Percentiles rank a stretch among this genome's conserved stretches.
These are phyloP conservation scores for Aspergillus luchuensis DNA, from an alignment of 2,329 filamentous ascomycete genomes.

Conservation along the genomic window DNA sequence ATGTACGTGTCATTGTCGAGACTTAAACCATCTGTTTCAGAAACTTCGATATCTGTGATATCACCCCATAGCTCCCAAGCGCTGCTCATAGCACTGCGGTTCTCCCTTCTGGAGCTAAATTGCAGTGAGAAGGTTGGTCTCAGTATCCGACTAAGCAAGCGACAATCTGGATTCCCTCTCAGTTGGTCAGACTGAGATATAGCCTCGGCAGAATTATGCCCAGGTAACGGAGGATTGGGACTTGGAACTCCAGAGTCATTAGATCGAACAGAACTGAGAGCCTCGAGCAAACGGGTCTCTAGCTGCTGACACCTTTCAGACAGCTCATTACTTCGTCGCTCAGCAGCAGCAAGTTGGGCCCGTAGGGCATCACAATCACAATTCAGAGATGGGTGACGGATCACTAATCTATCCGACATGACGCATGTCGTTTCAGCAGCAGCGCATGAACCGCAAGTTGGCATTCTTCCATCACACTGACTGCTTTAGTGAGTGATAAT, in stretches of 20 bases:
- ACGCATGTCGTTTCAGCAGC: slow-evolving; percentile 2
- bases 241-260: neutral
- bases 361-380: slow-evolving; percentile 8
- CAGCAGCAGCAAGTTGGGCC: neutral
- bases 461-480: slow-evolving; percentile 9
- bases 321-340: slow-evolving; percentile 2
- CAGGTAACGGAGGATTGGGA: neutral
- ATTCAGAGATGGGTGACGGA: neutral
- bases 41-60: neutral
- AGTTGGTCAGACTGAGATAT: neutral
- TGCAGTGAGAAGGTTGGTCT: slow-evolving; percentile 5
- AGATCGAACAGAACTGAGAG: neutral
- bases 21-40: neutral
- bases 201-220: neutral
- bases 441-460: slow-evolving; percentile 7
- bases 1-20: slow-evolving; percentile 5
- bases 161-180: neutral
- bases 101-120: neutral
- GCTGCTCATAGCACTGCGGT: slow-evolving; percentile 15
- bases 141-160: slow-evolving; percentile 3
- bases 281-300: neutral
- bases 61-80: slow-evolving; percentile 20
- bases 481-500: neutral
- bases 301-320: slow-evolving; percentile 2
- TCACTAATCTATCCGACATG: slow-evolving; percentile 7